Conservation (phyloP, 306 rosid species). For the Quercus ilex region DNA sequence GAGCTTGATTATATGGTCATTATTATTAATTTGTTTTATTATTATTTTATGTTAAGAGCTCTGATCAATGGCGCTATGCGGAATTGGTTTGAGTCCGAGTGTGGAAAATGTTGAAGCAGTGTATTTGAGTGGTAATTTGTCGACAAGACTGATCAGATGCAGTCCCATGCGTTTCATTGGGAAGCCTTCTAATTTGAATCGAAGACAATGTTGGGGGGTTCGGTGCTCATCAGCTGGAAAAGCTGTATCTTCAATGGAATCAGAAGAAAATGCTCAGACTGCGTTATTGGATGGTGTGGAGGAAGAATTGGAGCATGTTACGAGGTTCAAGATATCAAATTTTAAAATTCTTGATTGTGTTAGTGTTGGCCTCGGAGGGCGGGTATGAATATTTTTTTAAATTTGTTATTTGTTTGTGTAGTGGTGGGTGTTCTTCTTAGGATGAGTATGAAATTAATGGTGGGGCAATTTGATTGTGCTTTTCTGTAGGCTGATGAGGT, state of each 20-base stretch:
- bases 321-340: slow-evolving; percentile 75
- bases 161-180: slow-evolving; percentile 40
- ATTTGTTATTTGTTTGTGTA: slow-evolving; percentile 8
- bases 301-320: slow-evolving; percentile 82
- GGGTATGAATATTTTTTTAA: slow-evolving; percentile 51
- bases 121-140: slow-evolving; percentile 47
- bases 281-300: slow-evolving; percentile 42
- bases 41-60: slow-evolving; percentile 23
- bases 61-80: slow-evolving; percentile 58
- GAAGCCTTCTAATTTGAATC: slow-evolving; percentile 19
- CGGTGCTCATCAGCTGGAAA: slow-evolving; percentile 46
- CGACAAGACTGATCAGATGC: slow-evolving; percentile 51
- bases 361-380: slow-evolving; percentile 90
- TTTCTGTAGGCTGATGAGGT: slow-evolving; percentile 76
- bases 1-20: background rate
- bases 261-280: slow-evolving; percentile 36
- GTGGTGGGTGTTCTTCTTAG: background rate
- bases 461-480: slow-evolving; percentile 35
- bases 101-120: slow-evolving; percentile 40
- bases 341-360: slow-evolving; percentile 58
- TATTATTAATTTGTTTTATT: background rate
- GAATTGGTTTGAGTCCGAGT: slow-evolving; percentile 48
- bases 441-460: slow-evolving; percentile 9
- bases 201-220: slow-evolving; percentile 31
- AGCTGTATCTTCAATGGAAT: slow-evolving; percentile 43